Evolutionary conservation across 73 alveolate species (phyloP).

Genomic region (Paramecium primaurelia): DNA sequence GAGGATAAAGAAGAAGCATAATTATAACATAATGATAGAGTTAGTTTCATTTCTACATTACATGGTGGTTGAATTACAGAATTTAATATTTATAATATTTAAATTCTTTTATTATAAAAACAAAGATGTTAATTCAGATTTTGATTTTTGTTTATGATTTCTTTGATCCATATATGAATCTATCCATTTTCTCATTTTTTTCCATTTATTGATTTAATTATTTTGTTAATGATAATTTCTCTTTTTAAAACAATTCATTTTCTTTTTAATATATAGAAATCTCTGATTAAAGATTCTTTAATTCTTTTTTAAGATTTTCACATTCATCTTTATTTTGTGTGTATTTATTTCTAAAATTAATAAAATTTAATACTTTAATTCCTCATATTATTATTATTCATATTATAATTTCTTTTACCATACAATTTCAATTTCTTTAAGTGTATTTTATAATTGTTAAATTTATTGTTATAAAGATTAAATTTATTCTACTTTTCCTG

Average conservation of each 20-base stretch:
- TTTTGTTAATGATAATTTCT: constrained; percentile 18
- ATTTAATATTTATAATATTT: not conserved
- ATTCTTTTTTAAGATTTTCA: not conserved
- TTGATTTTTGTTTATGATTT: not conserved
- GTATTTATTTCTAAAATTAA: not conserved
- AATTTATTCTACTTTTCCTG: not conserved
- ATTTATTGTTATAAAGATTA: not conserved
- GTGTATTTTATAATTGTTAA: not conserved
- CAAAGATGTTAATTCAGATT: not conserved
- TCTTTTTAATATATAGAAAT: constrained; percentile 4
- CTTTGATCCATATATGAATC: constrained; percentile 15
- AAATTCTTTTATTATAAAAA: not conserved
- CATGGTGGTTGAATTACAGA: constrained; percentile 84
- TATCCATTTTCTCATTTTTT: constrained; percentile 1
- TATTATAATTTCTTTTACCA: not conserved
- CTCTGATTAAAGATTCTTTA: constrained; percentile 1
- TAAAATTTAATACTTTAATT: not conserved
- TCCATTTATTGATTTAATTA: not conserved
- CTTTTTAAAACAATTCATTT: constrained; percentile 32
- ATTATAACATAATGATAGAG: constrained; percentile 75
- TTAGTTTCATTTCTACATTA: constrained; percentile 86
- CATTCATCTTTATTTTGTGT: not conserved
- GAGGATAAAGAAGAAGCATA: constrained; percentile 75
- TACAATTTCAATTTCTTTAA: not conserved
- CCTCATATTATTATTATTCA: not conserved